Percentiles rank a stretch among this genome's conserved stretches.
Conservation (phyloP, 1,284 basidiomycete genomes). For the Sutorius eximius region DNA sequence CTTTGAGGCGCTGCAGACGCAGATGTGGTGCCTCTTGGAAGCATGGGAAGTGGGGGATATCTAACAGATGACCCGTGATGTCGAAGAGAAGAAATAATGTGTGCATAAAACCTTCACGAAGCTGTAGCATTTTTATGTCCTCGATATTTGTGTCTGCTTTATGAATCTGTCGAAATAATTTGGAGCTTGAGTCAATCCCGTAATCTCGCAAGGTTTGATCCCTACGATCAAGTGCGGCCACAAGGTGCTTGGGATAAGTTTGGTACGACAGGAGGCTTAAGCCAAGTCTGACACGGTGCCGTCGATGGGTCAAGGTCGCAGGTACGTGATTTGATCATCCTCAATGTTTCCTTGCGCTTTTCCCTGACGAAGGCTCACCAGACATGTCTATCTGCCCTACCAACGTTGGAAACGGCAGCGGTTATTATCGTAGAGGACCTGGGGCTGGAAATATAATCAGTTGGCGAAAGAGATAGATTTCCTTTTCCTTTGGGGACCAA, state of each 20-base stretch:
- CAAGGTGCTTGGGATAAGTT: too few species aligned
- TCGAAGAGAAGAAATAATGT: not conserved
- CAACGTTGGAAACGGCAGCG: constrained; percentile 33
- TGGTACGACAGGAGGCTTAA: too few species aligned
- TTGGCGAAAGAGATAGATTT: not conserved
- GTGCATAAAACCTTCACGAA: not conserved
- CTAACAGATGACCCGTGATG: not conserved
- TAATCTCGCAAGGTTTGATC: not conserved
- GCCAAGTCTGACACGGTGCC: too few species aligned
- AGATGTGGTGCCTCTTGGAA: constrained; percentile 18
- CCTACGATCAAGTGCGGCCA: too few species aligned
- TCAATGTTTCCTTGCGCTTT: too few species aligned
- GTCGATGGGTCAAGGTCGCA: constrained; percentile 33
- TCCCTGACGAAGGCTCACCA: constrained; percentile 2
- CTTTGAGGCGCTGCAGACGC: constrained; percentile 5
- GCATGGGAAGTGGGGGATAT: constrained; percentile 20
- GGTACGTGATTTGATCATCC: constrained; percentile 14
- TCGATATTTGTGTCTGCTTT: too few species aligned
- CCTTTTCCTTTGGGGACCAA: too few species aligned
- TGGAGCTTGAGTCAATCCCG: not conserved
- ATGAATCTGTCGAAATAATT: not conserved
- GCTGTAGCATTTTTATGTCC: not conserved
- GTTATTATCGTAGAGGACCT: constrained; percentile 30
- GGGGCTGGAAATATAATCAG: not conserved
- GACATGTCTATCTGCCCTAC: constrained; percentile 34